A percentile compares a stretch with the other conserved stretches of the same genome.
phyloP scores from a whole-genome alignment of 2,329 filamentous ascomycete species.

The Zasmidium angulare region DNA sequence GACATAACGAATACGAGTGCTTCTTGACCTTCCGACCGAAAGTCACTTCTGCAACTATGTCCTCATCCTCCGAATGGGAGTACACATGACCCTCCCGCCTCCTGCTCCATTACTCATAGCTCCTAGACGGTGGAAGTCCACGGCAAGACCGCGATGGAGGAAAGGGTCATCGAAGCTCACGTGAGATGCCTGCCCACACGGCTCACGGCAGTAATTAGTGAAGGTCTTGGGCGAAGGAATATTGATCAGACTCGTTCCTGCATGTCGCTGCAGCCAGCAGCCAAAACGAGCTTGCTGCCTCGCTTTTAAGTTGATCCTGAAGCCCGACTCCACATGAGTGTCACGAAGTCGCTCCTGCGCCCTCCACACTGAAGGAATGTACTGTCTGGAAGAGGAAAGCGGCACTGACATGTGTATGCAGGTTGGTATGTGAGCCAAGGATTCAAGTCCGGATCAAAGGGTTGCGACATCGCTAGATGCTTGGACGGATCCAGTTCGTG shows the following conservation, averaged over 20 bases:
- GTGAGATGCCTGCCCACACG: neutral
- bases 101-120: no score
- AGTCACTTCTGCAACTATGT: no score
- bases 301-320: neutral
- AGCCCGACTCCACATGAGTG: neutral
- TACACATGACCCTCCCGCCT: no score
- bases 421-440: neutral
- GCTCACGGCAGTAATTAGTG: neutral
- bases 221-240: neutral
- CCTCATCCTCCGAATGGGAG: no score
- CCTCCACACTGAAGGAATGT: neutral
- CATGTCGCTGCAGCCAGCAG: neutral
- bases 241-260: neutral
- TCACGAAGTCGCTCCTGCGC: neutral
- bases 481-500: no score
- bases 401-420: neutral
- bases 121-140: no score
- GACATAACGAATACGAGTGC: no score
- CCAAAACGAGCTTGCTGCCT: neutral
- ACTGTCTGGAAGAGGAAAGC: neutral
- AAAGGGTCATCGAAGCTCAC: neutral
- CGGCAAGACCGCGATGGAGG: no score
- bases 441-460: neutral
- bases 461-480: neutral
- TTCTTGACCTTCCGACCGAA: no score